Evolutionary conservation across 495 filamentous ascomycete genomes (phyloP), one percentile per base, ranked within the genome.

Genomic region (Penicillium pancosmium): DNA sequence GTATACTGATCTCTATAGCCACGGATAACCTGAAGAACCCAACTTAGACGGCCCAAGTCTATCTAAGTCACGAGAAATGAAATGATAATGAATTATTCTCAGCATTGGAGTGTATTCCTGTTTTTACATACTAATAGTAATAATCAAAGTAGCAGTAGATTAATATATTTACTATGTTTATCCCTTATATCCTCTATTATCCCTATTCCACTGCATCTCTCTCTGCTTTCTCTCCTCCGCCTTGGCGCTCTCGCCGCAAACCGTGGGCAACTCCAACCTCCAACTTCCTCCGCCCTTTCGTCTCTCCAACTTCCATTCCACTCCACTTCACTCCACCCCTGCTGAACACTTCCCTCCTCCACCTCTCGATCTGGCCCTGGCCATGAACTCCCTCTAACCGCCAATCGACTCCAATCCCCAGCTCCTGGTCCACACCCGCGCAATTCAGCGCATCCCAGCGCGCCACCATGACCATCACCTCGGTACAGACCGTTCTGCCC

Each of bases 21-120:
- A 97, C 92, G 61, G 90, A 93, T 62, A 92, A 89, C 65, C 74
- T 95, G 40, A 88, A 92, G 65, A 90, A 94, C 13, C 91, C 92
- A 2, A 82, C 82, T 53, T 91, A 36, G 12, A 25, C 55, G 6
- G 40, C 52, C 36, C n/a, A 71, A 82, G 19, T 25, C 33, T 15
- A 46, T 11, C 0, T 27, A 10, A 5, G 21, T 19, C 11, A 25
- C 4, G 15, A 50, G 19, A 31, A 50, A 27, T 46, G 33, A 40
- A 47, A 63, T 60, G 60, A 44, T 44, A 44, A 44, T 44, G 41
- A 44, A n/a, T 16, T 21, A 19, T 6, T 2, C 41, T 44, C 15
- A 13, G 4, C 15, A 38, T 15, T 12, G 0, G 36, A 38, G 15
- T 38, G 11, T 9, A 13, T 13, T n/a, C 2, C 12, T 8, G 8